Conservation (phyloP, 78 protist genomes). For the Chrysochromulina parva region DNA sequence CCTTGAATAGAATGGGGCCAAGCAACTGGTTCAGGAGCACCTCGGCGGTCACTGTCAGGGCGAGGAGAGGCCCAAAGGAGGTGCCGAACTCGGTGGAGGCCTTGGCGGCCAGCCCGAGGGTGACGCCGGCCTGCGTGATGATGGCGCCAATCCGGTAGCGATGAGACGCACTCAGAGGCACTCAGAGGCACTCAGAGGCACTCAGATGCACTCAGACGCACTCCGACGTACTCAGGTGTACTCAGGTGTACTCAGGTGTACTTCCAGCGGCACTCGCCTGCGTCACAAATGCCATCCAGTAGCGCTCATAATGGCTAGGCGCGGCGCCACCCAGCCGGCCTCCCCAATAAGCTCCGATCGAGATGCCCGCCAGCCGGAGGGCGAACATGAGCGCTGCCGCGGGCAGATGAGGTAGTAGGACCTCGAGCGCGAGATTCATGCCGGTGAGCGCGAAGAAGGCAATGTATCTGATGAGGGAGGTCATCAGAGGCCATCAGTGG, state of each 20-base stretch:
- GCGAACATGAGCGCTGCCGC: background rate
- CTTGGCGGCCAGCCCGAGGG: background rate
- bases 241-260: too few relatives aligned
- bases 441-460: slow-evolving; percentile 13
- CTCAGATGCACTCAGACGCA: too few relatives aligned
- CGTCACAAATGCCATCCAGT: slow-evolving; percentile 2
- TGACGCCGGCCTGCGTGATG: background rate
- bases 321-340: background rate
- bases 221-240: too few relatives aligned
- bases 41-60: background rate
- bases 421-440: background rate
- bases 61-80: background rate
- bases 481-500: too few relatives aligned
- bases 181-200: too few relatives aligned
- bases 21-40: background rate
- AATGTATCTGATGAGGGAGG: background rate
- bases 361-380: background rate
- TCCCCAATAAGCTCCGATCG: background rate
- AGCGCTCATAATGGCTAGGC: background rate
- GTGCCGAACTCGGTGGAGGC: background rate
- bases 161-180: too few relatives aligned
- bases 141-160: too few relatives aligned
- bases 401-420: background rate
- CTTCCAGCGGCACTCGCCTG: background rate
- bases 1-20: background rate